Evolutionary conservation across 2,329 filamentous ascomycete species (phyloP).

Genomic region (Verticillium nonalfalfae): DNA sequence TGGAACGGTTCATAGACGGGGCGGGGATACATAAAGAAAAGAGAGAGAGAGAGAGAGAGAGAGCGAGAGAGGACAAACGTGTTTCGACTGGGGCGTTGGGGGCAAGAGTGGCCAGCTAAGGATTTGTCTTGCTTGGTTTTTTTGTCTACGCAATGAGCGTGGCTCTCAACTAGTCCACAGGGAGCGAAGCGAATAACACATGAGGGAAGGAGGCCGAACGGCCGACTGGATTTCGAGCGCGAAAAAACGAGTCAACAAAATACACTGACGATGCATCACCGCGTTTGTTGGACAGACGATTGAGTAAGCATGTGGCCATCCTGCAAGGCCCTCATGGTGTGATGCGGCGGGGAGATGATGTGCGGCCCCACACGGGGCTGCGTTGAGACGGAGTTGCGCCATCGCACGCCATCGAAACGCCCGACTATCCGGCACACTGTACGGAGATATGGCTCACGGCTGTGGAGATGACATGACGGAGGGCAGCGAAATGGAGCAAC

Average conservation of each 20-base stretch:
- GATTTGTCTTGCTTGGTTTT: not conserved
- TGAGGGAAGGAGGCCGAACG: not conserved
- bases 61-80: not conserved
- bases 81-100: conserved; percentile 1
- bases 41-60: too few species aligned
- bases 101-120: not conserved
- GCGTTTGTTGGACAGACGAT: not conserved
- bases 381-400: not conserved
- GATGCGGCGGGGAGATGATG: not conserved
- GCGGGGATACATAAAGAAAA: conserved; percentile 1
- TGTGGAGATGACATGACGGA: not conserved
- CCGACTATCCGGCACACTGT: not conserved
- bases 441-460: not conserved
- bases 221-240: not conserved
- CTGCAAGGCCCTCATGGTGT: not conserved
- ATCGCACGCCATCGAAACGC: not conserved
- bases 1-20: conserved; percentile 3
- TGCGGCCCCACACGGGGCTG: not conserved
- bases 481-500: not conserved
- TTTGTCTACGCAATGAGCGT: conserved; percentile 2
- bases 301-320: too few species aligned
- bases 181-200: not conserved
- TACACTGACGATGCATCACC: not conserved
- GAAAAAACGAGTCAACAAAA: not conserved
- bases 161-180: conserved; percentile 9